Conservation (phyloP, 179 eudicot genomes). For the Dionaea muscipula region DNA sequence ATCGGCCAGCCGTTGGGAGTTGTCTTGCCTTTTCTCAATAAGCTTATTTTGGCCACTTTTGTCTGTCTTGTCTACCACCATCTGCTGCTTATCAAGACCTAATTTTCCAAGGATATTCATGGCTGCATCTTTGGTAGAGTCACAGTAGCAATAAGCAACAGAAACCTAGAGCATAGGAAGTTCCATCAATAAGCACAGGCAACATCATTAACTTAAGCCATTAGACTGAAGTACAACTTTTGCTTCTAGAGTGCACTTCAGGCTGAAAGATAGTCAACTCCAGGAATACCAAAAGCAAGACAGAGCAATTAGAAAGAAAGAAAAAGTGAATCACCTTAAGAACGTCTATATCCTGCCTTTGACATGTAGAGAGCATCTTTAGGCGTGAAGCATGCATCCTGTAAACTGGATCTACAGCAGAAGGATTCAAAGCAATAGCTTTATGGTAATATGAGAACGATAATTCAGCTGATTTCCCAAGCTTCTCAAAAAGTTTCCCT, state of each 20-base stretch:
- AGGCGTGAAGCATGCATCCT: constrained; percentile 99
- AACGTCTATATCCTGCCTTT: constrained; percentile 46
- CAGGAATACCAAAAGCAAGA: not conserved
- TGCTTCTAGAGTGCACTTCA: no score
- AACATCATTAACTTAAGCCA: not conserved
- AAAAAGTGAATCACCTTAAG: constrained; percentile 47
- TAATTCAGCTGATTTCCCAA: constrained; percentile 47
- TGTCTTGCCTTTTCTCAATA: constrained; percentile 18
- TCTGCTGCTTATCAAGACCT: constrained; percentile 23
- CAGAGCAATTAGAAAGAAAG: not conserved
- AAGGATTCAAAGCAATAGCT: constrained; percentile 68
- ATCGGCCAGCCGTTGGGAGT: constrained; percentile 29
- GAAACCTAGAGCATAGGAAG: constrained; percentile 38
- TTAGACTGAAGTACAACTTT: no score
- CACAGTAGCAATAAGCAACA: constrained; percentile 52
- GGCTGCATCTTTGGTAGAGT: constrained; percentile 47
- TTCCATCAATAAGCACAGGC: not conserved
- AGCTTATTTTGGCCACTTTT: constrained; percentile 14
- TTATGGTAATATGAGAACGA: constrained; percentile 67
- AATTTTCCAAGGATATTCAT: constrained; percentile 30
- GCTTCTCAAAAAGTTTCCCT: constrained; percentile 89
- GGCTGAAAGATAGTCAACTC: no score
- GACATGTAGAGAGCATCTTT: constrained; percentile 69
- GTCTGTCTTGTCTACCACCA: constrained; percentile 20
- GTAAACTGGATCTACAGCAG: constrained; percentile 92